A percentile compares a stretch with the other conserved stretches of the same genome.
phyloP scores from a whole-genome alignment of 73 alveolate genomes.

The Paramecium tetraurelia region DNA sequence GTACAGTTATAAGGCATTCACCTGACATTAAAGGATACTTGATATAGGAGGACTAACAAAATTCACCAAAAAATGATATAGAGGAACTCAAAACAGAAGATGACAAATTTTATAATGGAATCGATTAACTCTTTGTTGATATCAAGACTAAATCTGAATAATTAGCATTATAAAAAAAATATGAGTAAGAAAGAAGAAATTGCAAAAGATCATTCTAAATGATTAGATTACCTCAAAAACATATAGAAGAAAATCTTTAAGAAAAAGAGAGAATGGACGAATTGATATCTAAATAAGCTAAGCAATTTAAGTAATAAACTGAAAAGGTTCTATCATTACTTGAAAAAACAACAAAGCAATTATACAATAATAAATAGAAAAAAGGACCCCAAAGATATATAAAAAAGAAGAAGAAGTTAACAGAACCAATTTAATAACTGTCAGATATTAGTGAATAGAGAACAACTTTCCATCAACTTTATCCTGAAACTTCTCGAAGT shows the following conservation, averaged over 20 bases:
- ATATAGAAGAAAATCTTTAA: background rate
- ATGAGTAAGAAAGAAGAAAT: background rate
- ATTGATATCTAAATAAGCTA: background rate
- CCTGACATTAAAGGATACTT: constrained; percentile 5
- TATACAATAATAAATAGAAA: background rate
- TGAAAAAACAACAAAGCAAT: background rate
- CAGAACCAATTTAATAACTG: background rate
- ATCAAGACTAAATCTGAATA: background rate
- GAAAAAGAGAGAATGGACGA: constrained; percentile 14
- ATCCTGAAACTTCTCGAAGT: constrained; percentile 7
- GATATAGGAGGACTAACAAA: background rate
- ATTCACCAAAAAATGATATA: background rate
- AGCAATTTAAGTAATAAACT: constrained; percentile 6
- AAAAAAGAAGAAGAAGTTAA: background rate
- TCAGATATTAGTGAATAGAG: background rate
- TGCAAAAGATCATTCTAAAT: background rate
- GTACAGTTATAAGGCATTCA: background rate
- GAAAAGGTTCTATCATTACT: background rate
- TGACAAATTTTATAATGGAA: constrained; percentile 22
- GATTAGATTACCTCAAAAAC: background rate
- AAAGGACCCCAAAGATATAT: background rate
- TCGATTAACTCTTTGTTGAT: background rate
- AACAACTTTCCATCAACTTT: background rate
- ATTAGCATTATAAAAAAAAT: background rate
- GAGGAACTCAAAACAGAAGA: constrained; percentile 6